Conservation (phyloP, 495 filamentous ascomycete species). For the Tuber umbilicatum region DNA sequence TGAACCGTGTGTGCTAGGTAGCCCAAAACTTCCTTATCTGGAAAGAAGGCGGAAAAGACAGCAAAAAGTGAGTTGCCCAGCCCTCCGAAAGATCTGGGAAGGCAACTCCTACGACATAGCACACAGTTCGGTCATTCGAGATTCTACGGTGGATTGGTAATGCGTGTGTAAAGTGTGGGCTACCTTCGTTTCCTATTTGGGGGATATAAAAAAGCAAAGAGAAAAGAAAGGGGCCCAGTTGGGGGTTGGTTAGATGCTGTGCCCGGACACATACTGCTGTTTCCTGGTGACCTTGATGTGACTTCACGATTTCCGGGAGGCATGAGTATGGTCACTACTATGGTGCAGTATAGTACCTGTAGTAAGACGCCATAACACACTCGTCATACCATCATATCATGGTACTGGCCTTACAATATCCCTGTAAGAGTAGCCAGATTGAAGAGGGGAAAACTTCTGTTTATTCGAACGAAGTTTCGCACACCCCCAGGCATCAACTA, state of each 20-base stretch:
- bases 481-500: neutral
- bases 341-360: neutral
- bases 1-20: neutral
- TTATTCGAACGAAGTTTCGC: neutral
- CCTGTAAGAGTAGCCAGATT: neutral
- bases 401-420: neutral
- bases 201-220: neutral
- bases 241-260: neutral
- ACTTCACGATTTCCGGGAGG: neutral
- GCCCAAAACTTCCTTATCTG: neutral
- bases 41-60: neutral
- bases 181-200: neutral
- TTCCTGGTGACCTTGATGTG: neutral
- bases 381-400: neutral
- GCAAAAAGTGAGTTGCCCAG: neutral
- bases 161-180: neutral
- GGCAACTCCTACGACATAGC: neutral
- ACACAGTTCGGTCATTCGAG: neutral
- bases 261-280: neutral
- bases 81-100: neutral
- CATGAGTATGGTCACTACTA: neutral
- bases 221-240: neutral
- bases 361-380: neutral
- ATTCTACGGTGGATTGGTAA: neutral
- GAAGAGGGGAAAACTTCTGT: neutral